Percentiles rank a stretch among this genome's conserved stretches.
Conservation (phyloP, 331 rosid species). For the Malus hybrid region DNA sequence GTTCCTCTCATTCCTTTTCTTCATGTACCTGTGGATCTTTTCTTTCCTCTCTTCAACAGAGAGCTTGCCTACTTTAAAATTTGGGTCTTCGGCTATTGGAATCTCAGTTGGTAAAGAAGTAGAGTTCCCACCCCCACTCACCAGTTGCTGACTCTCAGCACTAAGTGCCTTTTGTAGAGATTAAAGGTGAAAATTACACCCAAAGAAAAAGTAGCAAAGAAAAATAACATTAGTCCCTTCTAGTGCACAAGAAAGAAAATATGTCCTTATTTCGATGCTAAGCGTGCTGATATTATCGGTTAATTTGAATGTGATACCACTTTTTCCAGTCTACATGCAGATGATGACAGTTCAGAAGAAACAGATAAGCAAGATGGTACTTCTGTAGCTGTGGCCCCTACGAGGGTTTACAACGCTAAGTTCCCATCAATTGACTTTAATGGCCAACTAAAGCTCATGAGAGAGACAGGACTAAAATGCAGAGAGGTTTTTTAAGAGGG, state of each 20-base stretch:
- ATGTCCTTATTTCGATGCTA: not conserved
- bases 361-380: constrained; percentile 1
- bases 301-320: constrained; percentile 13
- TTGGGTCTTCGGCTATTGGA: constrained; percentile 66
- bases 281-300: not conserved
- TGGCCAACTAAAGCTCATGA: not conserved
- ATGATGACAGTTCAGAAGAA: constrained; percentile 20
- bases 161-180: constrained; percentile 39
- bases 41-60: constrained; percentile 87
- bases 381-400: constrained; percentile 9
- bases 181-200: not conserved
- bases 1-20: constrained; percentile 85
- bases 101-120: constrained; percentile 56
- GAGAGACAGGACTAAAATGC: not conserved
- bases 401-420: constrained; percentile 1
- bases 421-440: not conserved
- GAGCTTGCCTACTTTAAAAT: constrained; percentile 78
- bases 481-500: not conserved
- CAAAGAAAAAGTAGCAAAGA: not conserved
- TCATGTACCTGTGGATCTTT: constrained; percentile 87
- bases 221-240: not conserved
- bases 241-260: not conserved
- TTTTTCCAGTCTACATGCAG: constrained; percentile 13
- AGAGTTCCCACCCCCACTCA: constrained; percentile 50
- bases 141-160: constrained; percentile 57